phyloP scores from a whole-genome alignment of 306 rosid genomes.

The Lupinus albus region DNA sequence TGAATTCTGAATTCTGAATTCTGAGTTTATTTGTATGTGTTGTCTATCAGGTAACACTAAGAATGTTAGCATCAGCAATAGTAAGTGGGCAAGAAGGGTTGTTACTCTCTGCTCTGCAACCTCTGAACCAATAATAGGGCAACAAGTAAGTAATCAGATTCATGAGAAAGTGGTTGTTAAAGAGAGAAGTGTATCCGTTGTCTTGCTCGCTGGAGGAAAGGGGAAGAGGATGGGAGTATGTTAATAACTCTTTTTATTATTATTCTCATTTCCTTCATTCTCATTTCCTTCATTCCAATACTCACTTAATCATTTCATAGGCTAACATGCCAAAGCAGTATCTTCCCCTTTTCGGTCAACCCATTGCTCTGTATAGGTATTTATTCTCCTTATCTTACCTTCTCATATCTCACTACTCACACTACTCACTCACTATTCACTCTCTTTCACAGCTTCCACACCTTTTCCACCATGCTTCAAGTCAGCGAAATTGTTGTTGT shows the following conservation, averaged over 20 bases:
- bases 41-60: too few relatives aligned
- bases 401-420: not conserved
- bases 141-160: too few relatives aligned
- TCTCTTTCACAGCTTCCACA: constrained; percentile 65
- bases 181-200: constrained; percentile 69
- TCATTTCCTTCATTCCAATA: too few relatives aligned
- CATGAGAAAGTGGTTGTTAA: constrained; percentile 27
- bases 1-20: too few relatives aligned
- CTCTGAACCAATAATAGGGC: too few relatives aligned
- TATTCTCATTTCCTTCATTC: too few relatives aligned
- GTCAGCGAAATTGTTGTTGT: constrained; percentile 88
- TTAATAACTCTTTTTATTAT: not conserved
- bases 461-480: constrained; percentile 67
- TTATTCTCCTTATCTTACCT: too few relatives aligned
- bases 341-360: constrained; percentile 91
- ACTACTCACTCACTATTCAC: too few relatives aligned
- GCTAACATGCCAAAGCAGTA: constrained; percentile 96
- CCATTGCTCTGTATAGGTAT: constrained; percentile 83
- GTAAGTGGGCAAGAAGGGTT: too few relatives aligned
- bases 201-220: constrained; percentile 80
- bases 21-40: too few relatives aligned
- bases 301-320: constrained; percentile 40
- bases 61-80: too few relatives aligned
- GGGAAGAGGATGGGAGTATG: constrained; percentile 94
- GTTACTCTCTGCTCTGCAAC: too few relatives aligned